phyloP scores from a whole-genome alignment of 192 early-diverging fungal genomes.

The Coemansia sp. region DNA sequence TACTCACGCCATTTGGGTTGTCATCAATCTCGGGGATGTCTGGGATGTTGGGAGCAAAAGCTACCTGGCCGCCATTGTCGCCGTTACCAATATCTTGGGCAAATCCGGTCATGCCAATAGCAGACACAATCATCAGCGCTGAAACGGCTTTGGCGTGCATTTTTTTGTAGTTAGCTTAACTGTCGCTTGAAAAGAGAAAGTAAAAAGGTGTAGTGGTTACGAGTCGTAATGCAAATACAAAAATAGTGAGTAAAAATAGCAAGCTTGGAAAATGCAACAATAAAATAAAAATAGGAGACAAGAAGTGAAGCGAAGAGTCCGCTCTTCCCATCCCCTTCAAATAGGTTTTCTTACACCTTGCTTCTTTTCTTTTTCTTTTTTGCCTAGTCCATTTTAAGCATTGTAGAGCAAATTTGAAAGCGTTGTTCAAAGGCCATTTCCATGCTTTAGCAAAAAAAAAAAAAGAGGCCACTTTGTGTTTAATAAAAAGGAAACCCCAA shows the following conservation, averaged over 20 bases:
- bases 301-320: background rate
- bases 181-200: background rate
- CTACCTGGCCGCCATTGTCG: background rate
- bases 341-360: background rate
- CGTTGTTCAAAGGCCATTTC: background rate
- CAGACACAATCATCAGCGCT: background rate
- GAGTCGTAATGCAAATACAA: background rate
- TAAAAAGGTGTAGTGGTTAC: background rate
- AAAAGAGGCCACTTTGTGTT: background rate
- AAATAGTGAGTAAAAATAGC: background rate
- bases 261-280: background rate
- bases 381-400: background rate
- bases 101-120: background rate
- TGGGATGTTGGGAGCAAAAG: background rate
- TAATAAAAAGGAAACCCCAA: background rate
- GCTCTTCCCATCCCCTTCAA: background rate
- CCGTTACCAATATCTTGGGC: background rate
- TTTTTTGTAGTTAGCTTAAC: background rate
- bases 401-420: background rate
- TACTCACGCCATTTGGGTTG: background rate
- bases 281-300: background rate
- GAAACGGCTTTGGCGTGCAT: constrained; percentile 10
- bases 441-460: background rate
- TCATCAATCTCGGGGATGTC: background rate
- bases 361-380: background rate